Evolutionary conservation across 371 early-diverging fungal species (phyloP).

Genomic region (Thermomucor indicae-seudaticae): DNA sequence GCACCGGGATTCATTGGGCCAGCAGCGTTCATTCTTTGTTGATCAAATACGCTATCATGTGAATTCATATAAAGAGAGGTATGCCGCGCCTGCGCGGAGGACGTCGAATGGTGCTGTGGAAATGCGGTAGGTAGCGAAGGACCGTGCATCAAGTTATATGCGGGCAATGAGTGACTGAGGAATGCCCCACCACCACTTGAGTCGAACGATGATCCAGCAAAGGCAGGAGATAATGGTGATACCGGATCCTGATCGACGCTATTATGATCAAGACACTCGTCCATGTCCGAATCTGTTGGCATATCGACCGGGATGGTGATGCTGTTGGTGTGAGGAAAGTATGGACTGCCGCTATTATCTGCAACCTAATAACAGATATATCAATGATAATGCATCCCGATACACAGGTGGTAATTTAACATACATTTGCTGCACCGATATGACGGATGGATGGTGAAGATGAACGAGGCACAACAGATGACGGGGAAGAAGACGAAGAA

Average conservation of each 20-base stretch:
- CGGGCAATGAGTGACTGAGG: constrained; percentile 18
- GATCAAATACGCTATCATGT: constrained; percentile 1
- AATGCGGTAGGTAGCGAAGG: background rate
- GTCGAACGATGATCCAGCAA: background rate
- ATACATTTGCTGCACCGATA: too few species aligned
- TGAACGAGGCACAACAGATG: background rate
- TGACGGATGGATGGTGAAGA: too few species aligned
- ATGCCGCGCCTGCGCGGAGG: constrained; percentile 13
- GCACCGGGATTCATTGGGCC: constrained; percentile 17
- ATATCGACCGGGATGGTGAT: constrained; percentile 31
- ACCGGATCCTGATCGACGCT: constrained; percentile 6
- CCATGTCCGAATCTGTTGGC: constrained; percentile 29
- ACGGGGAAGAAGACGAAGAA: constrained; percentile 5
- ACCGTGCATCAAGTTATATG: background rate
- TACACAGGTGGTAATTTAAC: background rate
- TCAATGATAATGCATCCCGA: background rate
- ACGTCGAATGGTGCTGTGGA: background rate
- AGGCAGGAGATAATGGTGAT: constrained; percentile 12
- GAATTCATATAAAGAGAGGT: constrained; percentile 7
- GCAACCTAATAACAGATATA: background rate
- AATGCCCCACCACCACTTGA: constrained; percentile 5
- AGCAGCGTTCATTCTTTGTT: too few species aligned
- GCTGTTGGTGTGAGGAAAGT: constrained; percentile 19
- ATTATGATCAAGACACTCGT: constrained; percentile 7
- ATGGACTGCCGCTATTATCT: constrained; percentile 3